A percentile compares a stretch with the other conserved stretches of the same genome.
phyloP scores from a whole-genome alignment of 208 protist species.

The Acanthamoeba quina region DNA sequence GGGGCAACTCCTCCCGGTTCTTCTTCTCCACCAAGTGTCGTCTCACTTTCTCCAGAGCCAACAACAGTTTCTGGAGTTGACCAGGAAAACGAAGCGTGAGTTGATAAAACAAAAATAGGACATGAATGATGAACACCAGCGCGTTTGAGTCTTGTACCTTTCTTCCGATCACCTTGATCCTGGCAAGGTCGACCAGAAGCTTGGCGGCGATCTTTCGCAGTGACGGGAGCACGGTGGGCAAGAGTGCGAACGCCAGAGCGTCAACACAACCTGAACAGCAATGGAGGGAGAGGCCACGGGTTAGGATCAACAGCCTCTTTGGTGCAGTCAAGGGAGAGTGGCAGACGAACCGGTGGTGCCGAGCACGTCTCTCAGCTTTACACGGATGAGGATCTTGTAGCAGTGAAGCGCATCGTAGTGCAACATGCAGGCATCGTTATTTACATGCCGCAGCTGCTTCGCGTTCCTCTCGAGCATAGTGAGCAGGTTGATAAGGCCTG shows the following conservation, averaged over 20 bases:
- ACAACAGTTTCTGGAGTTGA: not conserved
- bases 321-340: not conserved
- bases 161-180: slow-evolving; percentile 37
- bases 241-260: slow-evolving; percentile 7
- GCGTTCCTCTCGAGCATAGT: slow-evolving; percentile 41
- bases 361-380: slow-evolving; percentile 38
- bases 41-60: slow-evolving; percentile 40
- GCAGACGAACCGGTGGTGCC: slow-evolving; percentile 16
- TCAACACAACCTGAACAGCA: not conserved
- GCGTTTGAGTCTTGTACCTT: not conserved
- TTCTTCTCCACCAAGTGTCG: slow-evolving; percentile 45
- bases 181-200: slow-evolving; percentile 22
- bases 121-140: not conserved
- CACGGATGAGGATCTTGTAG: slow-evolving; percentile 47
- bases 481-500: slow-evolving; percentile 40
- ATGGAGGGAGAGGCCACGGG: not conserved
- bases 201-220: slow-evolving; percentile 62
- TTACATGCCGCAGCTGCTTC: slow-evolving; percentile 39
- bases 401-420: slow-evolving; percentile 60
- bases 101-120: not conserved
- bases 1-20: slow-evolving; percentile 14
- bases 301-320: not conserved
- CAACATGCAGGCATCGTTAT: not conserved
- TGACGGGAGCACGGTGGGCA: not conserved
- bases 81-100: not conserved